Evolutionary conservation across 352 stramenopile genomes (phyloP), one percentile per base, ranked within the genome.

Genomic region (Pythium myriotylum): DNA sequence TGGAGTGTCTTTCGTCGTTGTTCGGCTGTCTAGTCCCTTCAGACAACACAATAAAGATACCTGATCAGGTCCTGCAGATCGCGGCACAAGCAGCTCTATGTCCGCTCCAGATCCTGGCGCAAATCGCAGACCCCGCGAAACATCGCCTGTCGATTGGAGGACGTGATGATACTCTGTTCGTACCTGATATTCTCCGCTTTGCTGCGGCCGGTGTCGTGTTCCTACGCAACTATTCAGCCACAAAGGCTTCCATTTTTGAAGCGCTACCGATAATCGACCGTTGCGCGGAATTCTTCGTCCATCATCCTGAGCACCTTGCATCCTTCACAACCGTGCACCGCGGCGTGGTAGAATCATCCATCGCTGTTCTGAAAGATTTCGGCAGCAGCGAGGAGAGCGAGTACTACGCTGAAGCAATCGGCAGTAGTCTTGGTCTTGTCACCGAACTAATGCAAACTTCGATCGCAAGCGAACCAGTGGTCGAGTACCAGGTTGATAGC

Each of bases 181-280:
- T 65, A 0, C 32, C 41, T 0, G 45, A 67, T 16, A 51, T 72
- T 24, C 43, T 72, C 2, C 57, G 59, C 12, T 59, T 62, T 54
- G 65, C 65, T 12, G 59, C 65, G 0, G 20, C 24, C 10, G 65
- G 65, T 2, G 43, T 73, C n/a, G 55, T 69, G 9, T 69, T 66
- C 49, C 24, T 73, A 24, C 59, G 51, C 26, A 55, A 26, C 3
- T 9, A 54, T 16, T 7, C 40, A 4, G 35, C n/a, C 14, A 35
- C 50, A 2, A 50, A 58, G 0, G 47, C 20, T 0, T 56, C 26
- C 1, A 49, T 72, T 29, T 51, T 66, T 9, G 65, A 72, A 1
- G 59, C 50, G 9, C 4, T 72, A 8, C 65, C 65, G 6, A 26
- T 72, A 23, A 20, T 67, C 2, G 54, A 67, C 24, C 49, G 58